These are phyloP conservation scores for Pisolithus marmoratus DNA, from an alignment of 768 basidiomycete species.

Conservation along the genomic window DNA sequence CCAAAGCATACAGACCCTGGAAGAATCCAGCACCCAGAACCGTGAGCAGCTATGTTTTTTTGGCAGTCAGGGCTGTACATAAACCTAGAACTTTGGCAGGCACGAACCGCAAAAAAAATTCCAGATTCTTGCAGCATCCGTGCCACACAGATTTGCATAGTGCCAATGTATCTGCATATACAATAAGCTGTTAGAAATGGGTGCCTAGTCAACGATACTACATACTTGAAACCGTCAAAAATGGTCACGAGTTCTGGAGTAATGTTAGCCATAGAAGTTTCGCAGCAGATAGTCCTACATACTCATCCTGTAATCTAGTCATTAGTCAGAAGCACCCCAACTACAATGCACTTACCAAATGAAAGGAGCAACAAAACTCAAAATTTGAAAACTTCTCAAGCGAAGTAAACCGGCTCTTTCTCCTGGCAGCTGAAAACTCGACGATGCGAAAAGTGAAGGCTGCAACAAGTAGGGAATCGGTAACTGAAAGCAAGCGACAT, in stretches of 20 bases:
- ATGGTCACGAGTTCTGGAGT: constrained; percentile 66
- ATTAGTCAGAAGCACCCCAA: background rate
- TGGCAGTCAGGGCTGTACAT: background rate
- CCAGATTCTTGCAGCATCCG: constrained; percentile 92
- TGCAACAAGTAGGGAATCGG: constrained; percentile 63
- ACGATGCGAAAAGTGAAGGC: constrained; percentile 72
- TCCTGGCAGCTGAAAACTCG: constrained; percentile 38
- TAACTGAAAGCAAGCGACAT: constrained; percentile 60
- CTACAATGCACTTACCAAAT: constrained; percentile 58
- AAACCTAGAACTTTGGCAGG: background rate
- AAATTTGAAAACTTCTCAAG: constrained; percentile 76
- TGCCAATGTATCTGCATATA: constrained; percentile 67
- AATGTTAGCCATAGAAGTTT: background rate
- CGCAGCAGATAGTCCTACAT: constrained; percentile 23
- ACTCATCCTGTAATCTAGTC: constrained; percentile 65
- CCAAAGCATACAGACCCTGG: constrained; percentile 84
- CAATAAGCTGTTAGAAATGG: background rate
- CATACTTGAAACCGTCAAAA: constrained; percentile 76
- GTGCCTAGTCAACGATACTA: background rate
- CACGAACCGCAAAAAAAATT: constrained; percentile 79
- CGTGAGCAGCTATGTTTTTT: constrained; percentile 56
- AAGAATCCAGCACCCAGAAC: constrained; percentile 80
- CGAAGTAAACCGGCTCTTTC: constrained; percentile 36
- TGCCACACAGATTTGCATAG: constrained; percentile 89
- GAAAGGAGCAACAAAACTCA: constrained; percentile 83